Percentiles rank a stretch among this genome's conserved stretches.
Evolutionary conservation across 805 yeast genomes (phyloP).

Genomic region (Wickerhamomyces strasburgensis): DNA sequence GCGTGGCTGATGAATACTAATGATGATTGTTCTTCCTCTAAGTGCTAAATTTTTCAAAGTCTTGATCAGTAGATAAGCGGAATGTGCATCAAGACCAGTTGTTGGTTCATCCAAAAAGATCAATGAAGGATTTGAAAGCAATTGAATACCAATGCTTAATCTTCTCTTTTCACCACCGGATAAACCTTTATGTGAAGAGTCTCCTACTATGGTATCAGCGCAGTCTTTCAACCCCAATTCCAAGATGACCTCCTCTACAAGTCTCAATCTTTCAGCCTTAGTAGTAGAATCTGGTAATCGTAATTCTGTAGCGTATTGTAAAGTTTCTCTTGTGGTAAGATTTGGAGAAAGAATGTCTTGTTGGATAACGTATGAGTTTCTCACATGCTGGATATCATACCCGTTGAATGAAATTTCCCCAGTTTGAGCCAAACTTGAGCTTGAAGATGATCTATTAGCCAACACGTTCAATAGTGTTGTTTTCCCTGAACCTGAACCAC

Average conservation of each 20-base stretch:
- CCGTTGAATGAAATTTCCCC: slow-evolving; percentile 39
- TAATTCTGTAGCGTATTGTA: slow-evolving; percentile 67
- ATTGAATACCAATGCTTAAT: slow-evolving; percentile 75
- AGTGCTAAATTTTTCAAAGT: slow-evolving; percentile 57
- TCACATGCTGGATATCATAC: slow-evolving; percentile 11
- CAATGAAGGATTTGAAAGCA: slow-evolving; percentile 70
- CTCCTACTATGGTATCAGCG: slow-evolving; percentile 58
- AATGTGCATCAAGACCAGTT: slow-evolving; percentile 79
- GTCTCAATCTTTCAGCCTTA: slow-evolving; percentile 35
- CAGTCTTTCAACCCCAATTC: slow-evolving; percentile 71
- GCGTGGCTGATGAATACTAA: slow-evolving; percentile 84
- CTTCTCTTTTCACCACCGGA: slow-evolving; percentile 87
- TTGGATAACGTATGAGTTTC: slow-evolving; percentile 65
- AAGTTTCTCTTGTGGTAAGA: slow-evolving; percentile 68
- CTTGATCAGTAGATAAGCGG: slow-evolving; percentile 61
- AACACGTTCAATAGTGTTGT: slow-evolving; percentile 71
- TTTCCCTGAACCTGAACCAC: slow-evolving; percentile 88
- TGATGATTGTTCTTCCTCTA: slow-evolving; percentile 63
- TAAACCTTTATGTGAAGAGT: slow-evolving; percentile 48
- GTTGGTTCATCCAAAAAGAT: slow-evolving; percentile 85
- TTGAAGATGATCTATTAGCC: slow-evolving; percentile 43
- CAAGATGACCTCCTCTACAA: slow-evolving; percentile 59
- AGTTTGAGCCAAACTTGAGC: slow-evolving; percentile 32
- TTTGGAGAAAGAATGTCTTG: slow-evolving; percentile 70
- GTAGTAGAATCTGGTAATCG: slow-evolving; percentile 48